Conservation (phyloP, 2,329 filamentous ascomycete genomes). For the Hirsutella rhossiliensis region DNA sequence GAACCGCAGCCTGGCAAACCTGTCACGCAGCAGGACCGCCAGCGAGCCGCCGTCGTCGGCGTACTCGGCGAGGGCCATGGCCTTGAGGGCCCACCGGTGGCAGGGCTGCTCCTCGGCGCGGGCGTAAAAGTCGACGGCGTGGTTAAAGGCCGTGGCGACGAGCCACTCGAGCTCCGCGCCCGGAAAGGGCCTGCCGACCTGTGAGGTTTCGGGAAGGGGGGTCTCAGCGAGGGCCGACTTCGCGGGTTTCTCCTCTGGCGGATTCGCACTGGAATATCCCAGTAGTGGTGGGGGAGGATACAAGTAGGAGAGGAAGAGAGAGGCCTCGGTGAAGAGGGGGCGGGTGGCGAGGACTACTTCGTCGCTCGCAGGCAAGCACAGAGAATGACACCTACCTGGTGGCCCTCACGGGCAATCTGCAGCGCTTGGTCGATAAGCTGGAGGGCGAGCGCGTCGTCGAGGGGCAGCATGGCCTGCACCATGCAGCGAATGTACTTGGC, state of each 20-base stretch:
- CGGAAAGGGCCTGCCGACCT: constrained; percentile 43
- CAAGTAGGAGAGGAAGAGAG: no score
- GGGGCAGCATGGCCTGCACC: constrained; percentile 53
- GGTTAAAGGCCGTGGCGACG: constrained; percentile 57
- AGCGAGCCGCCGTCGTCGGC: constrained; percentile 40
- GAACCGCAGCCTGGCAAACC: constrained; percentile 27
- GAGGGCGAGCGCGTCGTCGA: constrained; percentile 42
- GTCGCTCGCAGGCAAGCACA: neutral
- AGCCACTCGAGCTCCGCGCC: constrained; percentile 64
- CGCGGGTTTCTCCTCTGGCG: no score
- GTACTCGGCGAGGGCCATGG: constrained; percentile 48
- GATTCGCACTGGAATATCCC: no score
- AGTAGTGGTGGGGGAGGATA: no score
- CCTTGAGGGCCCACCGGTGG: constrained; percentile 49
- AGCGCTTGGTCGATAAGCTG: constrained; percentile 53
- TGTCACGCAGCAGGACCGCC: constrained; percentile 29
- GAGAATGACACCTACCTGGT: constrained; percentile 25
- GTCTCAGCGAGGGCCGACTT: no score
- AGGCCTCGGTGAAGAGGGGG: no score
- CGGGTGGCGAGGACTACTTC: no score
- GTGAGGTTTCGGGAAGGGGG: no score
- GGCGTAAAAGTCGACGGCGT: constrained; percentile 53
- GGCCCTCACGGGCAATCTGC: constrained; percentile 36
- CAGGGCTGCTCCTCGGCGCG: constrained; percentile 41
- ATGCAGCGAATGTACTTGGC: constrained; percentile 70